Percentiles rank a stretch among this genome's conserved stretches.
Conservation (phyloP, 2,329 filamentous ascomycete species). For the Hortaea werneckii region DNA sequence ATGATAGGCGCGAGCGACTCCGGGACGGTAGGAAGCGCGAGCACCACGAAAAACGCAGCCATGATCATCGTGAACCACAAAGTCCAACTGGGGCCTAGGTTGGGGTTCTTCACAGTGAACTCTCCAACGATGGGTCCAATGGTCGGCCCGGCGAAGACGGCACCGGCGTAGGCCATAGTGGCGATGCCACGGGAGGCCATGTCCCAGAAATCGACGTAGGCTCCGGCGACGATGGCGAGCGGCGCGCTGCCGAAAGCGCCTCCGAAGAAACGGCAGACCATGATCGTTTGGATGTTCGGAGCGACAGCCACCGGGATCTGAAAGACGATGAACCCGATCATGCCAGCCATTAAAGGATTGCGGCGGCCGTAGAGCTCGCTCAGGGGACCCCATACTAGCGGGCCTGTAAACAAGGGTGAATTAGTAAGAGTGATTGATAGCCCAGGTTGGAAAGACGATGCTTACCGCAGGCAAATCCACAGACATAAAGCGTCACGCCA, state of each 20-base stretch:
- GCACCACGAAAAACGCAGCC: slow-evolving; percentile 29
- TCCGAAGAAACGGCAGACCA: slow-evolving; percentile 45
- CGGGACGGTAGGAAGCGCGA: slow-evolving; percentile 38
- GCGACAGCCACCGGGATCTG: slow-evolving; percentile 47
- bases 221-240: slow-evolving; percentile 41
- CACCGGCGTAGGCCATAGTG: slow-evolving; percentile 16
- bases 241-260: slow-evolving; percentile 44
- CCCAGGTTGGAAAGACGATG: not conserved
- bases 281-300: slow-evolving; percentile 43
- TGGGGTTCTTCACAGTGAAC: slow-evolving; percentile 37
- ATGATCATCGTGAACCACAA: slow-evolving; percentile 46
- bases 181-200: slow-evolving; percentile 33
- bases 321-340: slow-evolving; percentile 39
- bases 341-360: slow-evolving; percentile 38
- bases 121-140: slow-evolving; percentile 41
- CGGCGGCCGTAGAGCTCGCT: slow-evolving; percentile 48
- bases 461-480: slow-evolving; percentile 21
- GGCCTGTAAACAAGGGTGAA: slow-evolving; percentile 14
- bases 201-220: slow-evolving; percentile 41
- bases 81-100: slow-evolving; percentile 49
- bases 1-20: slow-evolving; percentile 44
- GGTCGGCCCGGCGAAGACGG: slow-evolving; percentile 41
- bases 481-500: slow-evolving; percentile 40
- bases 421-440: slow-evolving; percentile 21
- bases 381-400: slow-evolving; percentile 48